phyloP scores from a whole-genome alignment of 75 land plant genomes.

The Gnetum montanum region DNA sequence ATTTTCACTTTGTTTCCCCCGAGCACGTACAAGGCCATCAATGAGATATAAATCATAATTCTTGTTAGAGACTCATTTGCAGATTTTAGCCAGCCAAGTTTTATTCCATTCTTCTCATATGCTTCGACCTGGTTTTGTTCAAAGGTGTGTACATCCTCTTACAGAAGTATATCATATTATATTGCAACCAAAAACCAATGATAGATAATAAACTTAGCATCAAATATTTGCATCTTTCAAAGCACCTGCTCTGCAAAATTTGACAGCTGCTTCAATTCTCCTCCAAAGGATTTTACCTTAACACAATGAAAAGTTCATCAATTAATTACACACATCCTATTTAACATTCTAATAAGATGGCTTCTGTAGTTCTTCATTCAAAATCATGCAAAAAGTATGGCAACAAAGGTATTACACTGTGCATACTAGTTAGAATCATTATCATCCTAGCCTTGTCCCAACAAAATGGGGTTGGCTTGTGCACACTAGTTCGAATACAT shows the following conservation, averaged over 20 bases:
- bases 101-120: conserved; percentile 75
- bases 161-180: too few relatives aligned
- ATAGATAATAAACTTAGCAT: too few relatives aligned
- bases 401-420: not conserved
- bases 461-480: too few relatives aligned
- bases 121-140: conserved; percentile 53
- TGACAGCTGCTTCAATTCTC: conserved; percentile 84
- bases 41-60: conserved; percentile 71
- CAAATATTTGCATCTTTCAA: too few relatives aligned
- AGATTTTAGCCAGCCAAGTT: conserved; percentile 79
- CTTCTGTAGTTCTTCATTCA: conserved; percentile 1
- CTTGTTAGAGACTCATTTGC: conserved; percentile 89
- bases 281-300: conserved; percentile 93
- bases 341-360: not conserved
- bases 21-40: conserved; percentile 80
- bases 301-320: conserved; percentile 7
- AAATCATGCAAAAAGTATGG: not conserved
- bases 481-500: too few relatives aligned
- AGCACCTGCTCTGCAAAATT: conserved; percentile 69
- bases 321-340: too few relatives aligned
- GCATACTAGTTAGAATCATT: too few relatives aligned
- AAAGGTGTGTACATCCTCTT: not conserved
- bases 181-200: too few relatives aligned
- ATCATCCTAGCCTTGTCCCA: too few relatives aligned
- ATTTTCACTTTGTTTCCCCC: conserved; percentile 97